A percentile compares a stretch with the other conserved stretches of the same genome.
Evolutionary conservation across 768 basidiomycete genomes (phyloP).

Genomic region (Podaxis carcinomalis): DNA sequence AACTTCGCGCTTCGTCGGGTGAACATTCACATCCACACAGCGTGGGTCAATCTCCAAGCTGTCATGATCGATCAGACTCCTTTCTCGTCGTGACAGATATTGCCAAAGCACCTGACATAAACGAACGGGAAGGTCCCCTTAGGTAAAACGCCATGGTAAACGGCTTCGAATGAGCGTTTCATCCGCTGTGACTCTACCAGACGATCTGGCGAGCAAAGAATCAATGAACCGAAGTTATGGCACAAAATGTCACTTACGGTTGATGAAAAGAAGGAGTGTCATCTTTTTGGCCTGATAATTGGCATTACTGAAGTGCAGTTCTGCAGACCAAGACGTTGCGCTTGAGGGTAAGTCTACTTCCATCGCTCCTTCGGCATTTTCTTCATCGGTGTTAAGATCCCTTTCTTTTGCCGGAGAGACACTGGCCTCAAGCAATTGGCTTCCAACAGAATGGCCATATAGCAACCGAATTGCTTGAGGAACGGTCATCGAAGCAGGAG

Average conservation of each 20-base stretch:
- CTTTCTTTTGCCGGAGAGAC: conserved; percentile 29
- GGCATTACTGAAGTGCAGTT: conserved; percentile 76
- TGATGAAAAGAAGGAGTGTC: conserved; percentile 88
- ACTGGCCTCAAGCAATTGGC: conserved; percentile 58
- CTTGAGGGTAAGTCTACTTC: conserved; percentile 26
- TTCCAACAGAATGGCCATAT: conserved; percentile 78
- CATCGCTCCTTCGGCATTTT: conserved; percentile 25
- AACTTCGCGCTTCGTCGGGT: conserved; percentile 96
- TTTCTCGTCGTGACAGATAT: not conserved
- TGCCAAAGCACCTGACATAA: conserved; percentile 75
- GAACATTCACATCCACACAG: conserved; percentile 94
- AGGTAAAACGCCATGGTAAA: conserved; percentile 81
- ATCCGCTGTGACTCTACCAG: conserved; percentile 86
- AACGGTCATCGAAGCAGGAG: conserved; percentile 62
- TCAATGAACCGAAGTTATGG: not conserved
- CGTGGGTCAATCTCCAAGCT: conserved; percentile 83
- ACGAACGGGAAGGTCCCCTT: conserved; percentile 89
- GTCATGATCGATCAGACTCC: not conserved
- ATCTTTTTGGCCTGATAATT: conserved; percentile 89
- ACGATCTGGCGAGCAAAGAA: conserved; percentile 54
- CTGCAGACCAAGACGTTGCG: conserved; percentile 58
- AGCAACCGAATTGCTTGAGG: conserved; percentile 71
- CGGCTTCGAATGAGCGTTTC: conserved; percentile 81
- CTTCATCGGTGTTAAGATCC: conserved; percentile 25
- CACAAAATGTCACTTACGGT: conserved; percentile 52